Conservation (phyloP, 176 grass and related monocot species). For the Juncus inflexus region DNA sequence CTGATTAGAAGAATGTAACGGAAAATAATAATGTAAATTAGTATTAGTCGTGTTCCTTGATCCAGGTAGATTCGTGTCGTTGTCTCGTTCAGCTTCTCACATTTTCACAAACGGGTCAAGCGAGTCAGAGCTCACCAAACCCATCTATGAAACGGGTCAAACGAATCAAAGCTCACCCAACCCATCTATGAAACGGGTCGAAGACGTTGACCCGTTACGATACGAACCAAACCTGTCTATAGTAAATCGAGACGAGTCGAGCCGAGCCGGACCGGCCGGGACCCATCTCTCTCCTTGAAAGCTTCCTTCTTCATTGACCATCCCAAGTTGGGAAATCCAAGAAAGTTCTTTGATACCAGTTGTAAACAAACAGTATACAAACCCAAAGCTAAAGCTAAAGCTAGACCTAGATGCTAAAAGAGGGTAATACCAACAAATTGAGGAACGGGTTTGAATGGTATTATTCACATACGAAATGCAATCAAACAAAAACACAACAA, state of each 20-base stretch:
- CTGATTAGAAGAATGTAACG: too few relatives aligned
- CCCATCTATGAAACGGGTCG: slow-evolving; percentile 8
- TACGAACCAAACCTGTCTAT: slow-evolving; percentile 12
- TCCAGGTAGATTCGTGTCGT: too few relatives aligned
- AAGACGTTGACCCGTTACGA: background rate
- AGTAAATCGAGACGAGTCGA: too few relatives aligned
- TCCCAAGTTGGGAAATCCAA: slow-evolving; percentile 20
- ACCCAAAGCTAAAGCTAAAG: slow-evolving; percentile 12
- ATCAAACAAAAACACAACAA: too few relatives aligned
- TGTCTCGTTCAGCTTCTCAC: too few relatives aligned
- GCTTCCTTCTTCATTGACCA: too few relatives aligned
- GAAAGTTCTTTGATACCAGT: slow-evolving; percentile 10
- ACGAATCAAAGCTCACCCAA: background rate
- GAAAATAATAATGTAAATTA: too few relatives aligned
- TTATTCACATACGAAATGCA: too few relatives aligned
- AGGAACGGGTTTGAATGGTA: background rate
- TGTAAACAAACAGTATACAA: background rate
- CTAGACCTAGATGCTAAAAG: slow-evolving; percentile 22
- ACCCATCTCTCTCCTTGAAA: too few relatives aligned
- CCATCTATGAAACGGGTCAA: background rate
- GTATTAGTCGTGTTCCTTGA: too few relatives aligned
- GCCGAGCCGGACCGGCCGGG: too few relatives aligned
- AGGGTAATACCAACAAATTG: slow-evolving; percentile 13
- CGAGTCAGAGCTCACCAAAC: background rate
- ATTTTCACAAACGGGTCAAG: too few relatives aligned